Conservation (phyloP, 805 yeast species). For the Candida arabinofermentans region DNA sequence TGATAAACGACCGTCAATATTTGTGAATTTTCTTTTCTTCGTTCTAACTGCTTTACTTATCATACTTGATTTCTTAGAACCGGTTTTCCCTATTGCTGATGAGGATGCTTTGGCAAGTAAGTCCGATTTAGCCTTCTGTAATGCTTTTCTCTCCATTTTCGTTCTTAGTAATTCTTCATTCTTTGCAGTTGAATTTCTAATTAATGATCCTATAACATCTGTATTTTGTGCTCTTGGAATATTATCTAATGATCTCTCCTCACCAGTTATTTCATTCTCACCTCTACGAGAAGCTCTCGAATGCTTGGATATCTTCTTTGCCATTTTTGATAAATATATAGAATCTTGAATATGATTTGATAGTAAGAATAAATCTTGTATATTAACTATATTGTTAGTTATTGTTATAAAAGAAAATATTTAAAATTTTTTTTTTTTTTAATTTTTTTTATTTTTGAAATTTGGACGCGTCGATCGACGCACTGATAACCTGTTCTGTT, state of each 20-base stretch:
- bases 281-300: constrained; percentile 80
- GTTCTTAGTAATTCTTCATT: constrained; percentile 59
- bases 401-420: too few relatives aligned
- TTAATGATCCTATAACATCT: constrained; percentile 58
- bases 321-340: constrained; percentile 17
- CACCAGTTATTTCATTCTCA: constrained; percentile 34
- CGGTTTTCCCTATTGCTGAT: constrained; percentile 1
- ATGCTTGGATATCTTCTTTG: constrained; percentile 49
- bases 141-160: constrained; percentile 42
- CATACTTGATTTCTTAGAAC: constrained; percentile 15
- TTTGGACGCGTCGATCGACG: too few relatives aligned
- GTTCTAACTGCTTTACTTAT: constrained; percentile 28
- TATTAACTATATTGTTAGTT: too few relatives aligned
- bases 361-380: background rate
- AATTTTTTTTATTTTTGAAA: background rate
- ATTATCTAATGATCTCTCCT: constrained; percentile 44
- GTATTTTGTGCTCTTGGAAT: constrained; percentile 59
- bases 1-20: constrained; percentile 50
- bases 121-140: constrained; percentile 15
- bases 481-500: too few relatives aligned
- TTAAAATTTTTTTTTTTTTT: too few relatives aligned
- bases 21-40: constrained; percentile 46
- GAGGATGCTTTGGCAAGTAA: background rate
- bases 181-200: constrained; percentile 55
- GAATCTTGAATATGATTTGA: background rate